Percentiles rank a stretch among this genome's conserved stretches.
phyloP scores from a whole-genome alignment of 2,329 filamentous ascomycete genomes.

The Fusarium compactum region DNA sequence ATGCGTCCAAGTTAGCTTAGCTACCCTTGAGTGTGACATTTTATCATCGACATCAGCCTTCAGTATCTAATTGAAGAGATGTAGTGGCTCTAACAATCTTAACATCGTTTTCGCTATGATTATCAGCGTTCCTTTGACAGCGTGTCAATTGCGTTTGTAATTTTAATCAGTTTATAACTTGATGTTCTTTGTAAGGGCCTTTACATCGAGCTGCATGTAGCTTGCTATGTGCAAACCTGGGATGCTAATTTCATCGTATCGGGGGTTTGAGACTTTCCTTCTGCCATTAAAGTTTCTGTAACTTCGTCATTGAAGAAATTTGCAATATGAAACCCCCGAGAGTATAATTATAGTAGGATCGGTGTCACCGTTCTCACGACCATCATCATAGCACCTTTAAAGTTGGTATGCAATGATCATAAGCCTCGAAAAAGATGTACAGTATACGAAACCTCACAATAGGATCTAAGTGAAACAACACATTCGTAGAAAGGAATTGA shows the following conservation, averaged over 20 bases:
- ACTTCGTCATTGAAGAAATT: not conserved
- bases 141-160: not conserved
- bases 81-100: not conserved
- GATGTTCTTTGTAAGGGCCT: not conserved
- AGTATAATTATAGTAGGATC: not conserved
- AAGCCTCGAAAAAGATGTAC: not conserved
- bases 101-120: not conserved
- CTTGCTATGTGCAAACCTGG: not conserved
- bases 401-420: not conserved
- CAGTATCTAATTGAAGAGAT: not conserved
- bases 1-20: not conserved
- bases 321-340: not conserved
- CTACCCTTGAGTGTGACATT: not conserved
- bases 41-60: not conserved
- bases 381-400: not conserved
- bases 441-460: not conserved
- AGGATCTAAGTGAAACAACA: not conserved
- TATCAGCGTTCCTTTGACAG: not conserved
- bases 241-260: not conserved
- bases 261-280: not conserved
- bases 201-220: not conserved
- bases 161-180: not conserved
- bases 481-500: not conserved
- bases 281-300: not conserved
- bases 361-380: not conserved